Evolutionary conservation across 495 filamentous ascomycete species (phyloP), one percentile per base, ranked within the genome.

Genomic region (Hyaloscypha finlandica): DNA sequence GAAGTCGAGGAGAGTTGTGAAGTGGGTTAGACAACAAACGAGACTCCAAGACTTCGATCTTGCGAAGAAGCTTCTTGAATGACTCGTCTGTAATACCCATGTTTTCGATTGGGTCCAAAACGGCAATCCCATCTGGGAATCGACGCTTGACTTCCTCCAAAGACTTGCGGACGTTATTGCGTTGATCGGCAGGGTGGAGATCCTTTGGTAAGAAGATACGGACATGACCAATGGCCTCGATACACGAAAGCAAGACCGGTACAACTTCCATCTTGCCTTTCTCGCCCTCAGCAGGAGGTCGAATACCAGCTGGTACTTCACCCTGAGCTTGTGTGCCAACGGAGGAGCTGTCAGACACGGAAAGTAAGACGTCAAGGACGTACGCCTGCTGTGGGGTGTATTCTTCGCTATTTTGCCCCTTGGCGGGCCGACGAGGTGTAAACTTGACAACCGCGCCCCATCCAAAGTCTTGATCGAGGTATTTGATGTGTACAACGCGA

Each of bases 1-100:
- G 83, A 37, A 99, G 80, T 14, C 92, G 84, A 3, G 93, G 90
- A 6, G 94, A 96, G 68, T 92, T 90, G 77, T 97, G 92, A 32
- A 99, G 83, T 16, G 94, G 92, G 71, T 96, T 97, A 14, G 89
- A 79, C 6, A 97, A 77, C n/a, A 99, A 80, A 32, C 89, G 86
- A n/a, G 93, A 92, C 76, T 99, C 96, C 8, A 98, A 85, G 31
- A 97, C 91, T 75, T 99, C 96, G 65, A 98, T 97, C 87, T 97
- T 98, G 70, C 94, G 86, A 12, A 97, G 87, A 4, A 95, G 85
- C 73, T 92, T 91, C 82, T 96, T 97, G 80, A 98, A 98, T 0
- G 86, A 87, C 6, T 95, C 92, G 75, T 98, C 95, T 19, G 81
- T 89, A 75, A 99, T 97, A 16, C 84, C 81, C 95, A 98, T 97